Evolutionary conservation across 805 yeast genomes (phyloP).

Genomic region (Clavispora fructus): DNA sequence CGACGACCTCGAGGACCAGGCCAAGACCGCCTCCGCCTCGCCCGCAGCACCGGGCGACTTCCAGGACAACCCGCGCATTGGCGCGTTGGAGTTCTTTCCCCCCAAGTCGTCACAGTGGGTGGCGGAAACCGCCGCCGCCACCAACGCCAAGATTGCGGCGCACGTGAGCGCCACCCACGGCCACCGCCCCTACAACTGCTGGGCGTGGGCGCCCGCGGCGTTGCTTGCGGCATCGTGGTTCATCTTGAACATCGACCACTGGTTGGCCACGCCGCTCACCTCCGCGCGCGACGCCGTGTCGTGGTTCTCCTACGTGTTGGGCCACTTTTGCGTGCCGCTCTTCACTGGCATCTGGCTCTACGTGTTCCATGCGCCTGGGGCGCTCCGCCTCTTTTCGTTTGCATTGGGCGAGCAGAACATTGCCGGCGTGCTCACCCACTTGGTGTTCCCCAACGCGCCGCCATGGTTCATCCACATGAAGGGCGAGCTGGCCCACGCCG

Average conservation of each 20-base stretch:
- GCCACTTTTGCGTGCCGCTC: conserved; percentile 58
- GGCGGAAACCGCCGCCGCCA: conserved; percentile 2
- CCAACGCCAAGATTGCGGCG: conserved; percentile 1
- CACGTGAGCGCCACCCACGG: conserved; percentile 8
- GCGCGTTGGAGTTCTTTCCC: conserved; percentile 3
- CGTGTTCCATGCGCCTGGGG: conserved; percentile 64
- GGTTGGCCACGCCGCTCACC: conserved; percentile 37
- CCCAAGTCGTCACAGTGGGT: conserved; percentile 1
- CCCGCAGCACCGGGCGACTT: conserved; percentile 10
- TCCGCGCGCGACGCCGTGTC: conserved; percentile 49
- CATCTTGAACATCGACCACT: conserved; percentile 41
- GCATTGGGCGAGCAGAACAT: conserved; percentile 58
- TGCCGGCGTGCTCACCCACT: conserved; percentile 55
- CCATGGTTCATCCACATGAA: conserved; percentile 67
- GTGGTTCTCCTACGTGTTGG: conserved; percentile 57
- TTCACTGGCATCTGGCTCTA: conserved; percentile 59
- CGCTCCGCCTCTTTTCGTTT: conserved; percentile 47
- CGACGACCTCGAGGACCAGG: neutral
- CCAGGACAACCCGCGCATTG: conserved; percentile 6
- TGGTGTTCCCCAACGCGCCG: conserved; percentile 64
- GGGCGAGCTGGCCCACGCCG: conserved; percentile 51
- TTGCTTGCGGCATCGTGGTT: conserved; percentile 44
- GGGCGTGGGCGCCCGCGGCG: conserved; percentile 30
- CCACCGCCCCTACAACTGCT: conserved; percentile 11
- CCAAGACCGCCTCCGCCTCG: neutral